These are phyloP conservation scores for Fusarium ramigenum DNA, from an alignment of 2,329 filamentous ascomycete species.

Conservation along the genomic window DNA sequence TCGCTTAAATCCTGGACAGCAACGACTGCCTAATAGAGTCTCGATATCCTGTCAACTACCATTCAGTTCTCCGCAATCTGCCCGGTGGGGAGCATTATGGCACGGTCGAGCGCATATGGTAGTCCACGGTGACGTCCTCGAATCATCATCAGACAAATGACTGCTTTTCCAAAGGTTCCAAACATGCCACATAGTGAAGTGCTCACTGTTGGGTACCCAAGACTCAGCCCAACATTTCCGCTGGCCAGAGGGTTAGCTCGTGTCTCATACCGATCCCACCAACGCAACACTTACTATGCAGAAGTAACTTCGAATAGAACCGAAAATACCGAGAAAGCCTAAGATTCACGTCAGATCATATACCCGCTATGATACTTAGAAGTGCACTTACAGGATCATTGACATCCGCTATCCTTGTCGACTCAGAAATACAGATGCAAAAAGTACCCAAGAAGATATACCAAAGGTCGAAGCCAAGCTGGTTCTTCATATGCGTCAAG, in stretches of 20 bases:
- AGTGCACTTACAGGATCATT: constrained; percentile 32
- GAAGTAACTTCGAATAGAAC: constrained; percentile 47
- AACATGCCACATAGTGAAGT: constrained; percentile 44
- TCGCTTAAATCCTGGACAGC: too few relatives aligned
- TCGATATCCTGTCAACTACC: background rate
- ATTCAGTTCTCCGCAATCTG: background rate
- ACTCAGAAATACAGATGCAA: constrained; percentile 45
- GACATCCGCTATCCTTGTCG: constrained; percentile 27
- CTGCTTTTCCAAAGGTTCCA: constrained; percentile 45
- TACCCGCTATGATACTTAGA: rapidly evolving
- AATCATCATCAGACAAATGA: constrained; percentile 49
- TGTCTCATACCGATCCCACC: rapidly evolving
- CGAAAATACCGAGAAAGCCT: constrained; percentile 44
- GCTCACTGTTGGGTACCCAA: constrained; percentile 43
- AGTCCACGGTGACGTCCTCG: constrained; percentile 48
- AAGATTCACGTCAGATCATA: rapidly evolving
- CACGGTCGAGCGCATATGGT: constrained; percentile 46
- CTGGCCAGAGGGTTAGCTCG: constrained; percentile 7
- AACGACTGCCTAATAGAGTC: background rate
- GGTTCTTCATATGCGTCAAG: constrained; percentile 47
- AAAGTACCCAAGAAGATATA: constrained; percentile 52
- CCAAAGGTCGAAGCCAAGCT: constrained; percentile 53
- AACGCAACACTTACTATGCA: constrained; percentile 40
- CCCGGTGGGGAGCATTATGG: constrained; percentile 42
- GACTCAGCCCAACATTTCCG: constrained; percentile 47